Evolutionary conservation across 306 rosid species (phyloP), one percentile per base, ranked within the genome.

Genomic region (Prunus mira): DNA sequence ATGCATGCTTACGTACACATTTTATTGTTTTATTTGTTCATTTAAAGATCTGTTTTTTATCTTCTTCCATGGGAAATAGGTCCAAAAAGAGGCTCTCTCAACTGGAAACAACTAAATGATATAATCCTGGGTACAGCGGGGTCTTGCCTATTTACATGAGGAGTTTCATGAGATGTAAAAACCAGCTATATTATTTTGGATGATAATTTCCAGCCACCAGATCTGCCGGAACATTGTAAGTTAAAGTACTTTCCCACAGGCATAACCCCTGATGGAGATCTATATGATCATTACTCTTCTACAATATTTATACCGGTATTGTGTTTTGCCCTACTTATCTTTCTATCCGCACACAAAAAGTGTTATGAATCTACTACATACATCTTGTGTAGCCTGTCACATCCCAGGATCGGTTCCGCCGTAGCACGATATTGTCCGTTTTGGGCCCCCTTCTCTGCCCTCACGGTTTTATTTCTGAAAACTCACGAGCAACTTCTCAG

Each of bases 201-300:
- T 63, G 89, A 83, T 68, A 88, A 79, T 67, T 83, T 91, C 81
- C 25, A 24, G 25, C 25, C 25, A 89, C 96, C 69, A 84, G 56
- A 84, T 86, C 89, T 84, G 93, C 90, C 7, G 91, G 93, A 82
- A 89, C 90, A 79, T 78, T 89, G 93, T 85, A 80, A 85, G 91
- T 76, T 9, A 52, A 43, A 20, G 0, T 9, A 52, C 18, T 4
- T 51, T 68, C 72, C 13, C 10, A 25, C 56, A 51, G 19, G 56
- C 20, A 51, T 17, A 1, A 51, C 6, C 56, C n/a, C 56, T 51
- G 9, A 5, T 14, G 20, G 56, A 2, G 38, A 32, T 32, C 38
- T 51, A 5, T 22, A 15, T 9, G 4, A 6, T 25, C 34, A 8
- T 11, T 17, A 32, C 38, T 32, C 38, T 32, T 32, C 8, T 32